Evolutionary conservation across 345 rosid species (phyloP), one percentile per base, ranked within the genome.

Genomic region (Rhodamnia rubescens): DNA sequence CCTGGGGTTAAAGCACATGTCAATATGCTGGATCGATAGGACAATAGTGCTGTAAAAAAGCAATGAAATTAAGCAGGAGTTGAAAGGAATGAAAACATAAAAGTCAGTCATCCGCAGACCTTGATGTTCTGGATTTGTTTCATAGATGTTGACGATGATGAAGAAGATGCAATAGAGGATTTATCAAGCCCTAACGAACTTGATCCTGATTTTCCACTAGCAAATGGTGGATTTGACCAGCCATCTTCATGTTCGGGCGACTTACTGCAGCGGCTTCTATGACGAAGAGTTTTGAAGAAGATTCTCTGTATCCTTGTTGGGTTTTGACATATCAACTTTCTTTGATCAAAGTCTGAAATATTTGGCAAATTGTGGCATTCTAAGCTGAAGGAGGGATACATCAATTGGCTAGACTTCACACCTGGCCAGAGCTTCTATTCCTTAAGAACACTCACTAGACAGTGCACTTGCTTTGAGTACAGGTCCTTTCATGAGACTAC

Each of bases 241-340:
- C 74, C 85, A 81, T 85, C 89, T 84, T 85, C 91, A 2, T 74
- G 82, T 56, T 44, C 81, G 6, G 81, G 49, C 57, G 58, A 80
- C 53, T 59, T 11, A 51, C 87, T 49, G 82, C 84, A 20, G 81
- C 84, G 16, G 61, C 36, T 84, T 91, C 95, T 27, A 55, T 85
- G 29, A 74, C 74, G 11, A 94, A 89, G 87, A 89, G 90, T 85
- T 88, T 93, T 69, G 93, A 94, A 52, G 93, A 93, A 42, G 97
- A 94, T 52, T 87, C 92, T 88, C 84, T 95, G 99, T 96, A 95
- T 96, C 99, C 97, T 90, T 89, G 27, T 26, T 22, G 7, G 58
- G 9, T 52, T 64, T 56, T 80, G 0, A 74, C 10, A 18, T 22
- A 69, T 40, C 47, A 36, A 69, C 47, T 69, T 69, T 36, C 47